A percentile compares a stretch with the other conserved stretches of the same genome.
phyloP scores from a whole-genome alignment of 2,329 filamentous ascomycete species.

The Nemania sp. region DNA sequence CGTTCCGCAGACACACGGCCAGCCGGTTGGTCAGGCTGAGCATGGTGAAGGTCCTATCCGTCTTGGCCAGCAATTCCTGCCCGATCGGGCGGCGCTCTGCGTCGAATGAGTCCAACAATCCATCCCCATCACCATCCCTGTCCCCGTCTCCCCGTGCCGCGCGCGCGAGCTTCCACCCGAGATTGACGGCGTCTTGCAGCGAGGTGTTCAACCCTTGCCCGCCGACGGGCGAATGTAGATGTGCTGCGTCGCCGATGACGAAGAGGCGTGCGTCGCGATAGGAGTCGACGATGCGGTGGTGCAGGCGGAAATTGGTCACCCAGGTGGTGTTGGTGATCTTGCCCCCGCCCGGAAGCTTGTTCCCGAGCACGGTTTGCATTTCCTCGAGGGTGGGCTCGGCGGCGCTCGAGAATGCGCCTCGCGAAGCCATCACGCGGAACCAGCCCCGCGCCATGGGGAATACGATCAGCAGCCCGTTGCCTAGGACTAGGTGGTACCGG shows the following conservation, averaged over 20 bases:
- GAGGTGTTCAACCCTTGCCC: slow-evolving; percentile 69
- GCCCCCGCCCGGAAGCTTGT: slow-evolving; percentile 32
- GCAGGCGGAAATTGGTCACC: slow-evolving; percentile 52
- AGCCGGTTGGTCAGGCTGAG: slow-evolving; percentile 8
- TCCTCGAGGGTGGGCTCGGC: slow-evolving; percentile 33
- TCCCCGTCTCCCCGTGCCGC: slow-evolving; percentile 2
- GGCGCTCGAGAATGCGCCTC: slow-evolving; percentile 8
- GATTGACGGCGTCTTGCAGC: slow-evolving; percentile 65
- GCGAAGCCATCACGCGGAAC: slow-evolving; percentile 34
- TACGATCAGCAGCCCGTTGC: slow-evolving; percentile 41
- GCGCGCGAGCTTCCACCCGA: slow-evolving; percentile 51
- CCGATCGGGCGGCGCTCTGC: slow-evolving; percentile 12
- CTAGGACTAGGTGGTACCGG: slow-evolving; percentile 25
- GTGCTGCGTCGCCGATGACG: slow-evolving; percentile 60
- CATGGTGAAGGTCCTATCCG: slow-evolving; percentile 4
- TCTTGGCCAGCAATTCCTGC: not conserved
- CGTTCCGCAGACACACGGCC: not conserved
- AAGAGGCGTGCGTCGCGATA: slow-evolving; percentile 12
- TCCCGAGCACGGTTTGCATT: slow-evolving; percentile 32
- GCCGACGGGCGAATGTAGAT: slow-evolving; percentile 73
- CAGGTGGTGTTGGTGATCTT: slow-evolving; percentile 39
- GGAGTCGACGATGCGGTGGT: slow-evolving; percentile 41
- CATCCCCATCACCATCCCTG: not conserved
- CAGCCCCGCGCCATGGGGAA: slow-evolving; percentile 35
- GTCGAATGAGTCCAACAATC: slow-evolving; percentile 14